These are phyloP conservation scores for Strigomonas oncopelti DNA, from an alignment of 208 protist genomes.

Conservation along the genomic window DNA sequence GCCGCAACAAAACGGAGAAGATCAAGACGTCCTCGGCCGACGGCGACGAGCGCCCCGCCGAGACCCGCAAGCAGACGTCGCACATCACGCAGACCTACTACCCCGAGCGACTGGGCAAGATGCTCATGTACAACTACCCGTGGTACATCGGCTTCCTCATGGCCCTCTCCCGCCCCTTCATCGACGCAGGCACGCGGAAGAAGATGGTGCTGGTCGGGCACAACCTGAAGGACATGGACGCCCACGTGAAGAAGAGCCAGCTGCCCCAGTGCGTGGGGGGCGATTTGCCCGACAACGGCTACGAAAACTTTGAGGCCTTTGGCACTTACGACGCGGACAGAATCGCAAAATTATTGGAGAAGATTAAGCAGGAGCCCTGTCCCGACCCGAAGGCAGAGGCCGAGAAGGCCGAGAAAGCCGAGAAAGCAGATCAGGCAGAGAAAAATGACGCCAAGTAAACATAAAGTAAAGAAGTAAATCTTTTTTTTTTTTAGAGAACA, in stretches of 20 bases:
- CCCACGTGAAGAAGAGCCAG: conserved; percentile 27
- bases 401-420: background rate
- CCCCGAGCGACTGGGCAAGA: conserved; percentile 36
- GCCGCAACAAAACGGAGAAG: conserved; percentile 40
- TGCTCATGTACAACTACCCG: conserved; percentile 38
- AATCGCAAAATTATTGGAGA: background rate
- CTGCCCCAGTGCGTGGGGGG: conserved; percentile 21
- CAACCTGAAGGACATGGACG: conserved; percentile 31
- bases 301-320: background rate
- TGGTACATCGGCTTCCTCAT: conserved; percentile 39
- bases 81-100: conserved; percentile 55
- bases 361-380: background rate
- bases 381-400: background rate
- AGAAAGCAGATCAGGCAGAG: background rate
- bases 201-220: conserved; percentile 35
- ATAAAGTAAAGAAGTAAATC: background rate
- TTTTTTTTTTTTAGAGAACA: background rate
- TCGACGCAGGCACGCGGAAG: conserved; percentile 30
- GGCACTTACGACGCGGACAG: background rate
- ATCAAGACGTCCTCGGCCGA: conserved; percentile 40
- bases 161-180: conserved; percentile 24
- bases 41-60: conserved; percentile 33
- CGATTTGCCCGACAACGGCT: background rate
- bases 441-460: background rate
- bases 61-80: conserved; percentile 36